phyloP scores from a whole-genome alignment of 768 basidiomycete species.

The Amanita pallidorosea region DNA sequence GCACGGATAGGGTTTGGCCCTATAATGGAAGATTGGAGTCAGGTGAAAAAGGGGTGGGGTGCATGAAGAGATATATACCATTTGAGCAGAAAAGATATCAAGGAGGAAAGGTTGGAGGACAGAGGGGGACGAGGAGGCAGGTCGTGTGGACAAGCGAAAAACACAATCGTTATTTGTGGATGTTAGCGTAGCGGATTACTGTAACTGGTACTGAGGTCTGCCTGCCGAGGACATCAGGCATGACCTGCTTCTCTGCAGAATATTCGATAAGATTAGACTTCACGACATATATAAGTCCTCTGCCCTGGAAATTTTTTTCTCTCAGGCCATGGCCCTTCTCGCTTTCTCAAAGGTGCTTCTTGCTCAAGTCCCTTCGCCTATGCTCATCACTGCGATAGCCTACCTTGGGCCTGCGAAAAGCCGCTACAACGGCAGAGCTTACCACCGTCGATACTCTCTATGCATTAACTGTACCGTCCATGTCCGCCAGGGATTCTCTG shows the following conservation, averaged over 20 bases:
- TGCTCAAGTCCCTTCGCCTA: neutral
- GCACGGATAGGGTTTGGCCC: constrained; percentile 84
- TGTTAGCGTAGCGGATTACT: neutral
- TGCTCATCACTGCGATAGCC: neutral
- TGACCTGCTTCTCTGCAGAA: neutral
- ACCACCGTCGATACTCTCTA: constrained; percentile 14
- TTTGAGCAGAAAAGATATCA: constrained; percentile 10
- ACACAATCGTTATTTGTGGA: constrained; percentile 2
- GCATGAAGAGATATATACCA: constrained; percentile 19
- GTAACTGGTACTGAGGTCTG: neutral
- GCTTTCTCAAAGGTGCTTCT: neutral
- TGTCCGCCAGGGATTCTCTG: constrained; percentile 15
- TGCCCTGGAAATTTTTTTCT: neutral
- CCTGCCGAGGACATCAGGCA: neutral
- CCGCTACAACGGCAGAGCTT: constrained; percentile 11
- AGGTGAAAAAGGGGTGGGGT: constrained; percentile 2
- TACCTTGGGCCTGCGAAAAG: constrained; percentile 15
- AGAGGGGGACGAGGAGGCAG: neutral
- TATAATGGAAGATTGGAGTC: constrained; percentile 25
- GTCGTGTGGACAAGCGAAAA: constrained; percentile 4
- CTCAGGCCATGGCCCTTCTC: neutral
- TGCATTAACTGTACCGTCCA: constrained; percentile 18
- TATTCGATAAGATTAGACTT: neutral
- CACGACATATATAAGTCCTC: neutral
- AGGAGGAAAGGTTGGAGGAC: neutral